Conservation (phyloP, 2,329 filamentous ascomycete species). For the Colletotrichum tabaci region DNA sequence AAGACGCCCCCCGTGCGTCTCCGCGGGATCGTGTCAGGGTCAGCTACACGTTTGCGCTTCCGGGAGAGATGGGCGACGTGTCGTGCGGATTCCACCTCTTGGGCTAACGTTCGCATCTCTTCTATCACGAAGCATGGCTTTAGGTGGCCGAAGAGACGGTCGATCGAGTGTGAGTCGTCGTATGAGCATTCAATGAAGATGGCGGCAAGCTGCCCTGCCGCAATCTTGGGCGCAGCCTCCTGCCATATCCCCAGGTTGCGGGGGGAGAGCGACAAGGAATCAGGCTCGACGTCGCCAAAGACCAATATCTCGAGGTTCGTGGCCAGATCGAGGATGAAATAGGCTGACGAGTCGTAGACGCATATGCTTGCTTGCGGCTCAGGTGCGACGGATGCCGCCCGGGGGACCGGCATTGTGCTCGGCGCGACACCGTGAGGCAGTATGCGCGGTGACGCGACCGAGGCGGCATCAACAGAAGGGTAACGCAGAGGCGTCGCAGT, state of each 20-base stretch:
- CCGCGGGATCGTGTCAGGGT: constrained; percentile 50
- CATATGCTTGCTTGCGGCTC: constrained; percentile 65
- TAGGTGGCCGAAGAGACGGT: constrained; percentile 89
- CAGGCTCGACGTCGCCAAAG: constrained; percentile 96
- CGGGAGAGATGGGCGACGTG: constrained; percentile 57
- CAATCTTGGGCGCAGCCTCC: constrained; percentile 90
- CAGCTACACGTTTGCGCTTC: constrained; percentile 75
- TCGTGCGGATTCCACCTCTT: constrained; percentile 74
- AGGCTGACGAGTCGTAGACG: constrained; percentile 91
- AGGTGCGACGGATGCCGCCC: constrained; percentile 27
- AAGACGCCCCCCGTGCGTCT: constrained; percentile 36
- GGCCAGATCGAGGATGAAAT: constrained; percentile 85
- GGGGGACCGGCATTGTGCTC: constrained; percentile 5
- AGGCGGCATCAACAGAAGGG: constrained; percentile 52
- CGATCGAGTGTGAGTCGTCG: constrained; percentile 83
- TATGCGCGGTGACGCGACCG: constrained; percentile 42
- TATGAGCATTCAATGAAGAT: constrained; percentile 98
- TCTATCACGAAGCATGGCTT: constrained; percentile 86
- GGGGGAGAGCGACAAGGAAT: constrained; percentile 85
- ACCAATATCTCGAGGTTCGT: constrained; percentile 87
- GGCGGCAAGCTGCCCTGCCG: constrained; percentile 77
- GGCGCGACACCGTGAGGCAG: constrained; percentile 29
- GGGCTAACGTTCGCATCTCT: constrained; percentile 81
- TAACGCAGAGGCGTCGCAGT: constrained; percentile 39
- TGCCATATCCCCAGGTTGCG: constrained; percentile 89